A percentile compares a stretch with the other conserved stretches of the same genome.
phyloP scores from a whole-genome alignment of 2,329 filamentous ascomycete genomes.

The Taxawa tesnikishii region DNA sequence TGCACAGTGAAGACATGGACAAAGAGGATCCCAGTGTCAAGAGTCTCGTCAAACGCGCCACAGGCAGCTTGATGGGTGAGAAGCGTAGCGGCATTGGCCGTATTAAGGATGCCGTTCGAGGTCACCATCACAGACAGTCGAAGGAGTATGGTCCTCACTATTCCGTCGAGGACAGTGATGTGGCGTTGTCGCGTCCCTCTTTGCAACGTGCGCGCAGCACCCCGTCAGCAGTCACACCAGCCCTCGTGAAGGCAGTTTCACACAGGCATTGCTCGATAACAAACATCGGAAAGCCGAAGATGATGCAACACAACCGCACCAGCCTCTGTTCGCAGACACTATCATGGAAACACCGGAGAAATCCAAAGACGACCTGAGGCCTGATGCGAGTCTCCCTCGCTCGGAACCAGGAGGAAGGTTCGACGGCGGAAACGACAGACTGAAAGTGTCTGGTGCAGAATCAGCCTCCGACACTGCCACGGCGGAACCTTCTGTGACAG shows the following conservation, averaged over 20 bases:
- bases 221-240: no score
- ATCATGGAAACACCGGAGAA: not conserved
- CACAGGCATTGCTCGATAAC: no score
- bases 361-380: not conserved
- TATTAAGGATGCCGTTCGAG: slow-evolving; percentile 67
- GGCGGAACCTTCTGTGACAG: slow-evolving; percentile 25
- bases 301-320: no score
- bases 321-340: not conserved
- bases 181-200: not conserved
- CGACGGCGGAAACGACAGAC: not conserved
- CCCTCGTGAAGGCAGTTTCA: no score
- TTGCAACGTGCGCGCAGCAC: not conserved
- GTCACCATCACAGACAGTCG: slow-evolving; percentile 25
- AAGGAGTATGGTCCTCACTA: slow-evolving; percentile 17
- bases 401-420: not conserved
- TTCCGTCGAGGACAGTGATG: not conserved
- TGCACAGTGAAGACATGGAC: slow-evolving; percentile 20
- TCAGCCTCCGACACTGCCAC: no score
- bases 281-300: no score
- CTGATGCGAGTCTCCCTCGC: no score
- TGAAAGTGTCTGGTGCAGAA: no score
- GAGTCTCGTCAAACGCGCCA: slow-evolving; percentile 62
- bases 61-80: slow-evolving; percentile 66
- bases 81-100: slow-evolving; percentile 71
- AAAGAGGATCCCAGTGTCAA: slow-evolving; percentile 21